Conservation (phyloP, 768 basidiomycete species). For the Neoboletus magnificus region DNA sequence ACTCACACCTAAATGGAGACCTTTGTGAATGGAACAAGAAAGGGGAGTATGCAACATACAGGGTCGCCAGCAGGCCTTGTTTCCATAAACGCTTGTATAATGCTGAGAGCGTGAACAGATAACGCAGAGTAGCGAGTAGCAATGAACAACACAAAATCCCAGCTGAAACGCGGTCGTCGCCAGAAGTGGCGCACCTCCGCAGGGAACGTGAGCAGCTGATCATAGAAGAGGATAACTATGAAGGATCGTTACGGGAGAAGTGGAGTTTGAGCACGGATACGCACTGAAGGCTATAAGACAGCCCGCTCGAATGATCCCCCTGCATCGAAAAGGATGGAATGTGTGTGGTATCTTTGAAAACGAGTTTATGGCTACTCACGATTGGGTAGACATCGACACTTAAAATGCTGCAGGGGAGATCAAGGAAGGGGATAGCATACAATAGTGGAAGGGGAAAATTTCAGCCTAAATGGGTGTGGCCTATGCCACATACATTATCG, state of each 20-base stretch:
- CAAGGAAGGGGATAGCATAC: too few species aligned
- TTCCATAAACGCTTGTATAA: conserved; percentile 35
- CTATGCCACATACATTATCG: too few species aligned
- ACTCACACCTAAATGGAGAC: conserved; percentile 11
- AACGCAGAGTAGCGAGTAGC: conserved; percentile 41
- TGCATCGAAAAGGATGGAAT: background rate
- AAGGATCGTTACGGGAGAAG: background rate
- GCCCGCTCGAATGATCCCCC: background rate
- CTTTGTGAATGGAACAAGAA: background rate
- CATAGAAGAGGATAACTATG: conserved; percentile 38
- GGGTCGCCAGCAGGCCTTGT: background rate
- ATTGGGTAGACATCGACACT: background rate
- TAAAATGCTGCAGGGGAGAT: background rate
- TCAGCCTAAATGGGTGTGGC: too few species aligned
- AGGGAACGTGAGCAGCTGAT: conserved; percentile 44
- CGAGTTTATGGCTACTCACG: background rate
- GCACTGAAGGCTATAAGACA: conserved; percentile 5
- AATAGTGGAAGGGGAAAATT: too few species aligned
- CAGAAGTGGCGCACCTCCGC: conserved; percentile 46
- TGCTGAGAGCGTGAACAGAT: conserved; percentile 36
- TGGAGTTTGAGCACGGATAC: background rate
- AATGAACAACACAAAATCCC: conserved; percentile 38
- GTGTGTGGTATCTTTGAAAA: too few species aligned
- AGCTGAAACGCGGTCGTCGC: conserved; percentile 30
- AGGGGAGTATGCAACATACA: background rate